Percentiles rank a stretch among this genome's conserved stretches.
Evolutionary conservation across 2,329 filamentous ascomycete species (phyloP).

Genomic region (Colletotrichum sp.): DNA sequence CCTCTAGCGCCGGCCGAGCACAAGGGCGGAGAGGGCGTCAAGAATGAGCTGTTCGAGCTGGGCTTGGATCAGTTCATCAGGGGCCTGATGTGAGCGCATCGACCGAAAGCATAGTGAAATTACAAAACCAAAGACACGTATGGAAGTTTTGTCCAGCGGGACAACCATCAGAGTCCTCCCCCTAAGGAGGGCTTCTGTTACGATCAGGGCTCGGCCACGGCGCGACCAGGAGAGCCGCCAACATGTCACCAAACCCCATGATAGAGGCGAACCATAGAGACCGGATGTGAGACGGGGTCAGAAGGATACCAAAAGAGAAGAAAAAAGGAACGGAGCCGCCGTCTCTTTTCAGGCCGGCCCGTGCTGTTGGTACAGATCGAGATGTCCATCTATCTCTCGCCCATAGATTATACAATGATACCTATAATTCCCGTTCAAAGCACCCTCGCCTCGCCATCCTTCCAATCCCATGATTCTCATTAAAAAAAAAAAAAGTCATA

Average conservation of each 20-base stretch:
- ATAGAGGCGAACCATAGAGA: background rate
- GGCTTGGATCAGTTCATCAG: slow-evolving; percentile 80
- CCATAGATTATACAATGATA: slow-evolving; percentile 21
- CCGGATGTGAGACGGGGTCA: background rate
- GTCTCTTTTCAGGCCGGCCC: background rate
- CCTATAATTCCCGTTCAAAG: background rate
- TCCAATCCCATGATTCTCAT: slow-evolving; percentile 2
- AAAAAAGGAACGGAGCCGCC: background rate
- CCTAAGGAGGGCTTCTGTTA: background rate
- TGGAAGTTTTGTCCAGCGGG: background rate
- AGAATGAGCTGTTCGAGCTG: slow-evolving; percentile 74
- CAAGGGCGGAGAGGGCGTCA: slow-evolving; percentile 70
- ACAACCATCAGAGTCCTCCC: background rate
- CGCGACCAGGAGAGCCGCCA: background rate
- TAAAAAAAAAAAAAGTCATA: background rate
- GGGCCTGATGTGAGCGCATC: slow-evolving; percentile 57
- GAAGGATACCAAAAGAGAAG: background rate
- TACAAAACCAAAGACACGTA: background rate
- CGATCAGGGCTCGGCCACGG: background rate
- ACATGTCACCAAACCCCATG: background rate
- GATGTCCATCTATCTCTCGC: slow-evolving; percentile 12
- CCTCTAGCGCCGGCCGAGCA: slow-evolving; percentile 72
- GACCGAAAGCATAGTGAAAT: background rate
- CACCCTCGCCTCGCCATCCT: background rate
- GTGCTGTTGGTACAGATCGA: slow-evolving; percentile 10